phyloP scores from a whole-genome alignment of 305 asterid species.

The Rubia peregrina region DNA sequence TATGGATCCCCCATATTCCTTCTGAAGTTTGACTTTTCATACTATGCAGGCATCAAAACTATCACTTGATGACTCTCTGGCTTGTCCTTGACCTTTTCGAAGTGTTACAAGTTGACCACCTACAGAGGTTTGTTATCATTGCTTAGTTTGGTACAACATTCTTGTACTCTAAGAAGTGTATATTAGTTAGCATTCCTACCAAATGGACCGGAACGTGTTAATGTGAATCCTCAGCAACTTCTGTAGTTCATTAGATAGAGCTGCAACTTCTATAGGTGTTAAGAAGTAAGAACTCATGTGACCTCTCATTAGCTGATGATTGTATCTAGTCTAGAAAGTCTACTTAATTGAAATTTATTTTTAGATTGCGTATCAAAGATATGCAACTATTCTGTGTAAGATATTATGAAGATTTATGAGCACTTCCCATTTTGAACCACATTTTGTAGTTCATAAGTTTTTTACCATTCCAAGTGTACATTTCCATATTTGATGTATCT shows the following conservation, averaged over 20 bases:
- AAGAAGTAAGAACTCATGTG: background rate
- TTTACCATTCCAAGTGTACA: background rate
- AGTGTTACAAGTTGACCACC: conserved; percentile 73
- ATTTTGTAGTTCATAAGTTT: background rate
- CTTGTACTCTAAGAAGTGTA: background rate
- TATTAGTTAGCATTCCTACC: background rate
- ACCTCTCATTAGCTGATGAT: background rate
- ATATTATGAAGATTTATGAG: background rate
- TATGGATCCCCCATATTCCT: background rate
- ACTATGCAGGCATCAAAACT: conserved; percentile 76
- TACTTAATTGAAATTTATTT: background rate
- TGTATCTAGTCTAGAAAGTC: background rate
- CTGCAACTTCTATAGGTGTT: background rate
- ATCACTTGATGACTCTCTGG: conserved; percentile 69
- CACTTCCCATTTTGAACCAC: background rate
- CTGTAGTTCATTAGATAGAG: background rate
- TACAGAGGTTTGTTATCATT: conserved; percentile 54
- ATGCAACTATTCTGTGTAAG: background rate
- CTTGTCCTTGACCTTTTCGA: conserved; percentile 74
- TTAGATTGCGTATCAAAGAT: background rate
- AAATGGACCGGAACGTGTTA: background rate
- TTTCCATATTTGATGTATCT: background rate
- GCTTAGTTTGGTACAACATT: background rate
- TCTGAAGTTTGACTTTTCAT: conserved; percentile 13
- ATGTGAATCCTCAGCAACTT: background rate